Base-by-base conservation (phyloP, 768 basidiomycete species). In the Amanita fuliginea region DNA sequence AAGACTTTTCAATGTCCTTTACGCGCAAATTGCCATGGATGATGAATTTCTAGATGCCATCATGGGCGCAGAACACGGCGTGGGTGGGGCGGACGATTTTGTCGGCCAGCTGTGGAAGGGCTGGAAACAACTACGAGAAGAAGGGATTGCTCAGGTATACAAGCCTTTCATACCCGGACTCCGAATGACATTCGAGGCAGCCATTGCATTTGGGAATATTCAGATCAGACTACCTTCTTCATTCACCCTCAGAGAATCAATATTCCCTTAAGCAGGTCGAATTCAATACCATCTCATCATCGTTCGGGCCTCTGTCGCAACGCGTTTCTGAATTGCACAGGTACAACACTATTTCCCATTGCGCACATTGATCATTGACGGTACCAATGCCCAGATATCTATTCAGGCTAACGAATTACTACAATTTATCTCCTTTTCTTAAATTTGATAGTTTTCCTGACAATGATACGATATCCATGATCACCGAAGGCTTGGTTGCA, bases 201-300 rank as follows among this genome's bases (percentile, higher is more conserved):
- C 77, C 80, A 0, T 67, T 88, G 41, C 87, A 96, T 53, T 76
- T 98, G 5, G 93, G 94, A 16, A 66, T 99, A 16, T 96, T 95
- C 67, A 76, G 95, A 48, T 96, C 93, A 8, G 95, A 99, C 67
- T 99, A 97, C 65, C 71, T 98, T 26, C 67, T 97, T 18, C 91
- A 99, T 56, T 64, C 71, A 6, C 70, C 71, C 0, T 52, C 56
- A 3, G 59, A 66, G 24, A 60, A 69, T 32, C 47, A 60, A 3
- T 58, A 70, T 11, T 64, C 67, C 5, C 64, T 99, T 54, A 95
- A 93, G 62, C 95, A 99, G 66, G 95, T 98, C 36, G 95, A 99
- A 63, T 96, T 97, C 68, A 99, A 99, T 61, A 96, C 95, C 7
- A 94, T 97, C 54, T 90, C 93, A 2, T 79, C 83, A 0, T 93